A percentile compares a stretch with the other conserved stretches of the same genome.
These are phyloP conservation scores for Gymnopilus junonius DNA, from an alignment of 768 basidiomycete genomes.

Conservation along the genomic window DNA sequence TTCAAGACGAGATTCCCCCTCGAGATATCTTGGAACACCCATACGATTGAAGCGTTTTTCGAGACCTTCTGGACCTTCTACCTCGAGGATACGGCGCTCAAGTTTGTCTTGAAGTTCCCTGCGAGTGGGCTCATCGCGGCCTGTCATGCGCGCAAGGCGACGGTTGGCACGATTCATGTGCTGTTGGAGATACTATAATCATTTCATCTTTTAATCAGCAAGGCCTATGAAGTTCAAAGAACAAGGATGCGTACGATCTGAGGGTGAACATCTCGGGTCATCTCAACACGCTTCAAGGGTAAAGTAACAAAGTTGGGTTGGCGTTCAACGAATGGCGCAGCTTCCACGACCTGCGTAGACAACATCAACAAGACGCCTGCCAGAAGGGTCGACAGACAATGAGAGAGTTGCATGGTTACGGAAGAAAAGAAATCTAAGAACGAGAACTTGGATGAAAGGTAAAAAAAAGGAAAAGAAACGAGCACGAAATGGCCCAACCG, in stretches of 20 bases:
- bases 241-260: slow-evolving; percentile 27
- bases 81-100: slow-evolving; percentile 32
- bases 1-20: slow-evolving; percentile 18
- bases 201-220: neutral
- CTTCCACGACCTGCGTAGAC: slow-evolving; percentile 42
- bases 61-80: slow-evolving; percentile 32
- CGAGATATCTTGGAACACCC: slow-evolving; percentile 21
- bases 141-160: slow-evolving; percentile 73
- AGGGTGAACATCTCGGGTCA: slow-evolving; percentile 28
- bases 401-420: slow-evolving; percentile 56
- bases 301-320: slow-evolving; percentile 42
- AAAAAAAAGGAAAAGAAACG: slow-evolving; percentile 25
- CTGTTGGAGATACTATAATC: slow-evolving; percentile 64
- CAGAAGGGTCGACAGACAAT: slow-evolving; percentile 55
- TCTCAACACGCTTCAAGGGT: slow-evolving; percentile 44
- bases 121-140: slow-evolving; percentile 53
- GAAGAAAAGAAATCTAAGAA: slow-evolving; percentile 23
- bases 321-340: slow-evolving; percentile 42
- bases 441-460: slow-evolving; percentile 31
- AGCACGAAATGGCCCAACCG: slow-evolving; percentile 25
- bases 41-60: slow-evolving; percentile 30
- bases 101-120: slow-evolving; percentile 46
- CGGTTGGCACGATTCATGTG: slow-evolving; percentile 67
- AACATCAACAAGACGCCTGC: slow-evolving; percentile 52
- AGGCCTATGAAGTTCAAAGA: neutral